Evolutionary conservation across 441 rosid genomes (phyloP).

Genomic region (Oxalis stricta): DNA sequence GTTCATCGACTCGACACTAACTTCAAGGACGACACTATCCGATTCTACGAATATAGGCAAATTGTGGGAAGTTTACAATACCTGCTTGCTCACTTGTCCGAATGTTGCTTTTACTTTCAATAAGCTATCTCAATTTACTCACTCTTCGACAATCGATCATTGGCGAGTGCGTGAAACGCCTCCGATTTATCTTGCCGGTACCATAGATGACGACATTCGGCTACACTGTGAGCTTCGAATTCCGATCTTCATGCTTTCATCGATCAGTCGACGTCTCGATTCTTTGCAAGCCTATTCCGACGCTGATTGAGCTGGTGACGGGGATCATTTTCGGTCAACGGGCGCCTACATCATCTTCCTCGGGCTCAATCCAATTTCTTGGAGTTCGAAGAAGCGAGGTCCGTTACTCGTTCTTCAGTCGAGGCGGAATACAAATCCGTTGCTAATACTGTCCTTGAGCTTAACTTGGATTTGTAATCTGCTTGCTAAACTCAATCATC

Average conservation of each 20-base stretch:
- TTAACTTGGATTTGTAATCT: neutral
- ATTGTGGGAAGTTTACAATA: neutral
- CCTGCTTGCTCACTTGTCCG: neutral
- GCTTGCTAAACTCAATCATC: no score
- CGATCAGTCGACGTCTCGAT: no score
- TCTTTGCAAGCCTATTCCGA: neutral
- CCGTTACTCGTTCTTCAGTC: neutral
- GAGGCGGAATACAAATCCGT: neutral
- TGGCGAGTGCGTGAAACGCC: neutral
- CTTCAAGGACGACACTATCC: rapidly evolving
- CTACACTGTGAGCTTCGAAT: neutral
- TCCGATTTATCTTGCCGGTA: neutral
- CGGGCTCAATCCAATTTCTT: neutral
- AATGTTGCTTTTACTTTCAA: neutral
- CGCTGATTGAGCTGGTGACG: neutral
- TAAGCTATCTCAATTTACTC: neutral
- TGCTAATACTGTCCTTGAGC: neutral
- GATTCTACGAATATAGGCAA: neutral
- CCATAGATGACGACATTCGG: rapidly evolving
- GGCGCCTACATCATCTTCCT: neutral
- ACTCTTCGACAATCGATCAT: neutral
- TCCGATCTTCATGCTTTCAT: neutral
- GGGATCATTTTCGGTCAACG: neutral
- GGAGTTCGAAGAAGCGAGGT: neutral
- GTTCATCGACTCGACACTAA: neutral